Evolutionary conservation across 2,329 filamentous ascomycete species (phyloP).

Genomic region (Alternaria dauci): DNA sequence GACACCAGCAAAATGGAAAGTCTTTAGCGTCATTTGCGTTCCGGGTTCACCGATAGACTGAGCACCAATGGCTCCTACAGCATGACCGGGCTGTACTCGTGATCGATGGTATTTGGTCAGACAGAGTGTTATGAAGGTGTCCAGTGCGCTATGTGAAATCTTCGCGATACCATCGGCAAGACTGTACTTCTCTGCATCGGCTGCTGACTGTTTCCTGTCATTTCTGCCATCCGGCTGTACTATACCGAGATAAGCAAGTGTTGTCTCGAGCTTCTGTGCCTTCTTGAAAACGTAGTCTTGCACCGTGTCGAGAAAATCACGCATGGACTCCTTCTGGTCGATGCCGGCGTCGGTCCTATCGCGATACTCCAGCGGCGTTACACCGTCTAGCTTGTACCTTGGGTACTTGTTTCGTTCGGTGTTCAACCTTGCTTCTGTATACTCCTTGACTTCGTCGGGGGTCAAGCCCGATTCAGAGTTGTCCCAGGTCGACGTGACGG

Average conservation of each 20-base stretch:
- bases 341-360: constrained; percentile 70
- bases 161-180: constrained; percentile 78
- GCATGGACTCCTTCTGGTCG: constrained; percentile 72
- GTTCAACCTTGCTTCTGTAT: constrained; percentile 74
- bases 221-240: constrained; percentile 23
- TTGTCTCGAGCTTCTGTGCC: constrained; percentile 68
- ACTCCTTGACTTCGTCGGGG: constrained; percentile 74
- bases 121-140: constrained; percentile 80
- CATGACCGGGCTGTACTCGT: constrained; percentile 91
- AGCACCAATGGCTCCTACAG: constrained; percentile 93
- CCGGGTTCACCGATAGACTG: constrained; percentile 98
- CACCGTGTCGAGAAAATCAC: constrained; percentile 82
- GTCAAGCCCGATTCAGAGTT: constrained; percentile 77
- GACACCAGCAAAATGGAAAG: constrained; percentile 99
- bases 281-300: constrained; percentile 73
- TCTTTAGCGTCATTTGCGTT: constrained; percentile 99
- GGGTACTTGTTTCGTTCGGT: constrained; percentile 68
- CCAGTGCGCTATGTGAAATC: constrained; percentile 77
- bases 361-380: constrained; percentile 68
- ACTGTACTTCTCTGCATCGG: constrained; percentile 50
- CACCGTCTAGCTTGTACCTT: constrained; percentile 44
- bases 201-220: constrained; percentile 19
- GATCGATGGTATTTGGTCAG: constrained; percentile 90
- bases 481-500: constrained; percentile 77
- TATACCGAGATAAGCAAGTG: constrained; percentile 39